Conservation (phyloP, 2,329 filamentous ascomycete genomes). For the Nothopassalora personata region DNA sequence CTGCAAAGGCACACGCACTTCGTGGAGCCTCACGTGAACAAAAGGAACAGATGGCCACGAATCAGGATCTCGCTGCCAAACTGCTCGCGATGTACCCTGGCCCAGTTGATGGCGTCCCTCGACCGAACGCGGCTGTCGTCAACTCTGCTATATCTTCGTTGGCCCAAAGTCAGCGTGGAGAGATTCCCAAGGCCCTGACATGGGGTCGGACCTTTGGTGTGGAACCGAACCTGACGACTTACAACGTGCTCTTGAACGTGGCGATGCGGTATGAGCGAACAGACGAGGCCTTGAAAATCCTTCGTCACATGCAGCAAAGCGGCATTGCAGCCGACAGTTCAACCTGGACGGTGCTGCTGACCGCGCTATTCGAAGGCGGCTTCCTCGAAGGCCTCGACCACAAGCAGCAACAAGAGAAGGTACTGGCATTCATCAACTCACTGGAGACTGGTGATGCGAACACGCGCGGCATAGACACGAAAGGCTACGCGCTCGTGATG, state of each 20-base stretch:
- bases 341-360: conserved; percentile 69
- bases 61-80: conserved; percentile 9
- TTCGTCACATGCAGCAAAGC: conserved; percentile 40
- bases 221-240: conserved; percentile 31
- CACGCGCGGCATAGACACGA: conserved; percentile 48
- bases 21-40: background rate
- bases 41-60: conserved; percentile 16
- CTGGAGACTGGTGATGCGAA: conserved; percentile 51
- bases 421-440: conserved; percentile 54
- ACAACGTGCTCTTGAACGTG: conserved; percentile 31
- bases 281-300: conserved; percentile 34
- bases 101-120: conserved; percentile 42
- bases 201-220: conserved; percentile 37
- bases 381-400: conserved; percentile 39
- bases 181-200: conserved; percentile 51
- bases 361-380: conserved; percentile 50
- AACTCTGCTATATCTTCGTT: conserved; percentile 67
- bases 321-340: conserved; percentile 47
- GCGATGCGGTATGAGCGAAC: conserved; percentile 25
- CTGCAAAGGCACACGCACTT: conserved; percentile 24
- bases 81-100: conserved; percentile 20
- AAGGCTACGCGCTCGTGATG: conserved; percentile 66
- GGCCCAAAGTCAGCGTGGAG: conserved; percentile 46
- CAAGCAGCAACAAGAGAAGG: conserved; percentile 47
- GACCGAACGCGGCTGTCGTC: conserved; percentile 60